Conservation (phyloP, 192 early-diverging fungal genomes). For the Umbelopsis vinacea region DNA sequence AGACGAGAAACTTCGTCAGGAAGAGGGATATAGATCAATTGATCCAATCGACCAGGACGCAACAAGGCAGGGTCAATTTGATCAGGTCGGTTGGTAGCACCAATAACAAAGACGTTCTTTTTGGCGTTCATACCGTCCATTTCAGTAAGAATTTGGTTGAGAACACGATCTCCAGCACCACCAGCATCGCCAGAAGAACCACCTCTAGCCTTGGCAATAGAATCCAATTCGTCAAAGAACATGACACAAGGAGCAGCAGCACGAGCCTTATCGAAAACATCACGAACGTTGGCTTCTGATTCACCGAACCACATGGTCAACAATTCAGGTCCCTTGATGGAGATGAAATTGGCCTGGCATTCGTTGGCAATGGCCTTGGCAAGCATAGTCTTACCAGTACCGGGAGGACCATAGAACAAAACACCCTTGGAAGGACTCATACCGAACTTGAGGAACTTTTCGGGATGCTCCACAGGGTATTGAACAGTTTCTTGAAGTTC, state of each 20-base stretch:
- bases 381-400: slow-evolving; percentile 97
- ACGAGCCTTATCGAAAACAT: slow-evolving; percentile 99
- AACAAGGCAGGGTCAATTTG: slow-evolving; percentile 97
- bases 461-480: slow-evolving; percentile 98
- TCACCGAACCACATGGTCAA: slow-evolving; percentile 99
- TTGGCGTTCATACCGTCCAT: slow-evolving; percentile 99
- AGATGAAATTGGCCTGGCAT: slow-evolving; percentile 99
- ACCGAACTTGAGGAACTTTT: slow-evolving; percentile 99
- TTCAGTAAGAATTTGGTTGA: slow-evolving; percentile 99
- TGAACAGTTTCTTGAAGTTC: slow-evolving; percentile 99
- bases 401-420: slow-evolving; percentile 98
- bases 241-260: slow-evolving; percentile 98
- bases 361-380: slow-evolving; percentile 99
- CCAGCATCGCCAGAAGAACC: slow-evolving; percentile 78
- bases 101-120: slow-evolving; percentile 98
- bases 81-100: slow-evolving; percentile 98
- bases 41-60: slow-evolving; percentile 98
- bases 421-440: slow-evolving; percentile 97
- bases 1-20: slow-evolving; percentile 84
- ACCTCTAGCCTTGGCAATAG: slow-evolving; percentile 94
- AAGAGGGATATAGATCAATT: slow-evolving; percentile 91
- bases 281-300: slow-evolving; percentile 98
- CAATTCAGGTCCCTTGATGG: slow-evolving; percentile 98
- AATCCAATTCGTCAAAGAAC: slow-evolving; percentile 99
- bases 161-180: slow-evolving; percentile 95